Evolutionary conservation across 768 basidiomycete genomes (phyloP), one percentile per base, ranked within the genome.

Genomic region (Kwoniella mangroviensis): DNA sequence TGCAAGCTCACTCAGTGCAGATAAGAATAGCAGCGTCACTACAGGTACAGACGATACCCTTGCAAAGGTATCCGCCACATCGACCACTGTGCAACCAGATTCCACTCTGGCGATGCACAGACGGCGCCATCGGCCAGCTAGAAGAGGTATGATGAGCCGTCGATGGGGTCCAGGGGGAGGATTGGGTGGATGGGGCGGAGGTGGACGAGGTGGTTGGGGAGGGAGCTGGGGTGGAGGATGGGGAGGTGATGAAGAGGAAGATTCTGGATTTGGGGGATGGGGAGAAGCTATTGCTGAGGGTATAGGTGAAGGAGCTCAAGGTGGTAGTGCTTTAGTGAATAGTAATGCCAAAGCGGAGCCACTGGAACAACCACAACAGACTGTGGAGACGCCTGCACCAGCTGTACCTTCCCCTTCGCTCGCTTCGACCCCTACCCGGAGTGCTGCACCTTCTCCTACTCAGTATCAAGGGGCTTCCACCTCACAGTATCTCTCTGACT

Each of bases 61-160:
- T 34, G 34, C 34, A 34, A 34, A 34, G 34, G 45, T 49, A 49
- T 13, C 19, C 19, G 45, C 6, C 45, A 49, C 45, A 13, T 49
- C 45, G 6, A 19, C 45, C 13, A 6, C 12, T 49, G 45, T 49
- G 19, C 45, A 17, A 13, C 4, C 19, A 49, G 45, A 49, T 10
- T 4, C 12, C 45, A 19, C 15, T 49, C 13, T 49, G 19, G 2
- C 13, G 10, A 13, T 15, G 28, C 56, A 34, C 24, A 26, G 26
- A 34, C 56, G 56, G 56, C 56, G 26, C 26, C 56, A 34, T 57
- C 56, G 56, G 56, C 56, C 28, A 5, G 26, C 24, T 24, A 57
- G 28, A 34, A 28, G 56, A 28, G 34, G 54, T 22, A 55, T 55
- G 56, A 34, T 26, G 56, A 13, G 56, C 10, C 10, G 26, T 26